Evolutionary conservation across 2,329 filamentous ascomycete species (phyloP).

Genomic region (Didymella segeticola): DNA sequence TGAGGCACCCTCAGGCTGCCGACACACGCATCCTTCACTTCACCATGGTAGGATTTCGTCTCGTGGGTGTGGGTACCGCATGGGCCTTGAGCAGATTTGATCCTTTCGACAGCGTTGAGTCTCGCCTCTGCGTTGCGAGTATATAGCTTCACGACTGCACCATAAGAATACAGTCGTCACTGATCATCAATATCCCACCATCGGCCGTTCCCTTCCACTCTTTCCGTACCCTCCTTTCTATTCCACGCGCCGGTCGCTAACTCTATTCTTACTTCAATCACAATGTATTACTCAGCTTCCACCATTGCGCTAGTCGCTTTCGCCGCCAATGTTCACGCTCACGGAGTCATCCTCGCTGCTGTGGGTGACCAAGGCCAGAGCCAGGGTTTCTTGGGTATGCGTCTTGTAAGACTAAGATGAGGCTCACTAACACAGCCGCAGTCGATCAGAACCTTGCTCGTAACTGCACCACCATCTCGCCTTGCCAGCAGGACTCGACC

Average conservation of each 20-base stretch:
- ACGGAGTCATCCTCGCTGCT: conserved; percentile 41
- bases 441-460: conserved; percentile 44
- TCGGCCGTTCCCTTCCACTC: conserved; percentile 22
- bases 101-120: neutral
- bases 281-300: conserved; percentile 36
- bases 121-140: conserved; percentile 7
- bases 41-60: conserved; percentile 24
- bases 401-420: neutral
- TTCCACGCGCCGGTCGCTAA: conserved; percentile 37
- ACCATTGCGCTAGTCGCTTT: conserved; percentile 41
- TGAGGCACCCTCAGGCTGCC: conserved; percentile 21
- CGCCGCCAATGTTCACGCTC: conserved; percentile 37
- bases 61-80: conserved; percentile 33
- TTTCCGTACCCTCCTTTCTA: conserved; percentile 30
- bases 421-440: conserved; percentile 16
- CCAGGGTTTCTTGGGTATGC: conserved; percentile 42
- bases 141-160: conserved; percentile 22
- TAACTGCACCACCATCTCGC: conserved; percentile 48
- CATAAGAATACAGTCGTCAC: conserved; percentile 8
- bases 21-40: conserved; percentile 14
- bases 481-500: conserved; percentile 48
- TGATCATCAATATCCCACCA: conserved; percentile 9
- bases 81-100: conserved; percentile 15
- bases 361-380: conserved; percentile 38
- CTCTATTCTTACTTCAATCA: conserved; percentile 27